Base-by-base conservation (phyloP, 202 grass and related monocot genomes). In the Zizania palustris region DNA sequence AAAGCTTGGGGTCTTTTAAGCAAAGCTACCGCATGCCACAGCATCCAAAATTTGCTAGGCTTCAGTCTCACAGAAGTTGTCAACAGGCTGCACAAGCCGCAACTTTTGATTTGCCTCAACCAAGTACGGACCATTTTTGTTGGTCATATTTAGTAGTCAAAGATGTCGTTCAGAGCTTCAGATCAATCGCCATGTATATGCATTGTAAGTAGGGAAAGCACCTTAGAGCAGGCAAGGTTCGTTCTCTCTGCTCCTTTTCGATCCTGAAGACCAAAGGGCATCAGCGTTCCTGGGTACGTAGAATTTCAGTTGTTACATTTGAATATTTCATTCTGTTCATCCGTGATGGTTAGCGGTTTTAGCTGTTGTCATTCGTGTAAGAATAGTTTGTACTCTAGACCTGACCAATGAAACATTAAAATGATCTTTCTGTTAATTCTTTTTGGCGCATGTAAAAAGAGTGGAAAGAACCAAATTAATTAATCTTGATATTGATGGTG, bases 341-440 rank as follows among this genome's bases (percentile, higher is more conserved):
- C 49, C 33, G 14, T 28, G 67, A 39, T 67, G 65, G 51, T 53
- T 88, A 81, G 86, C 6, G 5, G 36, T 51, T 59, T 85, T 55
- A 55, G 51, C n/a, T 76, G 76, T 33, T 60, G 36, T 40, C 68
- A 75, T 54, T 71, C 34, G 10, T 84, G 86, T 88, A 77, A 68
- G 65, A 75, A 60, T 76, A 77, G 70, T 57, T 78, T 85, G 65
- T 88, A 67, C 37, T 76, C 8, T 88, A 85, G 72, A 49, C 19
- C n/a, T 9, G n/a, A 58, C 59, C n/a, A 19, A 55, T 55, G 51
- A 78, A 88, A 28, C 28, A 28, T 28, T 28, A 2, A 28, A 28
- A 67, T 37, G 41, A 67, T 67, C 60, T 6, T 80, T 35, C 33
- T 44, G 21, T 57, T 53, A 5, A 56, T 79, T 40, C 56, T 62